phyloP scores from a whole-genome alignment of 768 basidiomycete species.

The Russula brevipes region DNA sequence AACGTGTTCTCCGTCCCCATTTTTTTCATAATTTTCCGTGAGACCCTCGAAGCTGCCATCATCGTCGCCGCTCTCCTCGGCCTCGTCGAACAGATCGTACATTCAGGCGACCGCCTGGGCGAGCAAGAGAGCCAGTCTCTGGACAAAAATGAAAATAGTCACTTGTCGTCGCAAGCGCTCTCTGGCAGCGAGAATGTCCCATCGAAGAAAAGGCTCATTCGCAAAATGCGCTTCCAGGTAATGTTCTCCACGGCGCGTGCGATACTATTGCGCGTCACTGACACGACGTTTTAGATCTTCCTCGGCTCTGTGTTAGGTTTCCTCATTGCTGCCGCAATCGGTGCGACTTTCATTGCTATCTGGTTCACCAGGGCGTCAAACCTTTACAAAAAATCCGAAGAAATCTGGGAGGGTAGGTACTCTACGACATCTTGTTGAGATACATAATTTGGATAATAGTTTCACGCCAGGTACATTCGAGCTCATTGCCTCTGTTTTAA shows the following conservation, averaged over 20 bases:
- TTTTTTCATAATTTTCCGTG: constrained; percentile 95
- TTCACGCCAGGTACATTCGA: constrained; percentile 53
- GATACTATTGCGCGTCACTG: neutral
- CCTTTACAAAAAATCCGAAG: constrained; percentile 80
- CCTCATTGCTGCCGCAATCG: constrained; percentile 74
- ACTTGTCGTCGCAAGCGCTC: constrained; percentile 10
- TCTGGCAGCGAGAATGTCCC: constrained; percentile 19
- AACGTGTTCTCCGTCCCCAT: constrained; percentile 86
- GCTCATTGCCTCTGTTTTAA: constrained; percentile 70
- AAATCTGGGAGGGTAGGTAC: constrained; percentile 83
- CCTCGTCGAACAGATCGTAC: constrained; percentile 81
- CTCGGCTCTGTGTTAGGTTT: constrained; percentile 70
- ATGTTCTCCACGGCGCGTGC: neutral
- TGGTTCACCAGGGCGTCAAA: constrained; percentile 90
- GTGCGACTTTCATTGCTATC: constrained; percentile 87
- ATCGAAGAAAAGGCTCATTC: constrained; percentile 43
- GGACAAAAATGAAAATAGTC: constrained; percentile 4
- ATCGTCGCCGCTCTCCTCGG: constrained; percentile 89
- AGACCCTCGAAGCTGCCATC: constrained; percentile 88
- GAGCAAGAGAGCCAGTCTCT: neutral
- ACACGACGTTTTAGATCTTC: constrained; percentile 53
- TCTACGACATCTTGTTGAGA: neutral
- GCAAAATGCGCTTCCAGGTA: constrained; percentile 68
- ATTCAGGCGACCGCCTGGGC: neutral
- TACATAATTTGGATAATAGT: neutral